Percentiles rank a stretch among this genome's conserved stretches.
These are phyloP conservation scores for Sporobolomyces phaffii DNA, from an alignment of 768 basidiomycete genomes.

Conservation along the genomic window DNA sequence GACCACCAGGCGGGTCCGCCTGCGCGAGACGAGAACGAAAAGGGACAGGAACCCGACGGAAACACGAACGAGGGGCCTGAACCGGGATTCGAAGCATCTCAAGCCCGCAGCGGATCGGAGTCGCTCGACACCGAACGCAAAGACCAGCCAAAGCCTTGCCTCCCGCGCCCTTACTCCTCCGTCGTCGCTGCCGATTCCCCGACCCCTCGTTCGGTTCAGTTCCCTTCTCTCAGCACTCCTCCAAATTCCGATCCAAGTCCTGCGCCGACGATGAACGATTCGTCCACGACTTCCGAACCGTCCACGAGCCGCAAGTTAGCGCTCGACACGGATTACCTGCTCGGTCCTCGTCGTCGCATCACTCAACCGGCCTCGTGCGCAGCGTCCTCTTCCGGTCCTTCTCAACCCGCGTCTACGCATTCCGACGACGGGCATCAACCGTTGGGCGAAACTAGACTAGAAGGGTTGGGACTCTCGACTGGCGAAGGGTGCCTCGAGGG, in stretches of 20 bases:
- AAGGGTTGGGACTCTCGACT: conserved; percentile 1
- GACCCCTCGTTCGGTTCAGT: background rate
- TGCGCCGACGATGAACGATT: too few species aligned
- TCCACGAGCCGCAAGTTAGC: background rate
- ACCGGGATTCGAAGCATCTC: too few species aligned
- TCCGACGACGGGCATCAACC: conserved; percentile 1
- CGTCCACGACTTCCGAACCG: background rate
- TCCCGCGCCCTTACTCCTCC: too few species aligned
- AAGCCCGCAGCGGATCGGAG: too few species aligned
- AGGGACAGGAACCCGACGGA: too few species aligned
- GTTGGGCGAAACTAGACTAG: background rate
- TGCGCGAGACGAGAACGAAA: too few species aligned
- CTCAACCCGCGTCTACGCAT: background rate
- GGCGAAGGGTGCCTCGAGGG: background rate
- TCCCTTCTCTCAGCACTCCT: background rate
- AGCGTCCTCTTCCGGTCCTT: background rate
- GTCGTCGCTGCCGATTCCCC: background rate
- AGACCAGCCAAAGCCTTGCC: too few species aligned
- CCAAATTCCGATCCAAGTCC: background rate
- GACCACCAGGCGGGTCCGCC: too few species aligned
- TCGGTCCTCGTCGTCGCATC: conserved; percentile 1
- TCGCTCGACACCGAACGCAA: too few species aligned
- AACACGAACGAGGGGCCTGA: too few species aligned
- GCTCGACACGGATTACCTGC: background rate
- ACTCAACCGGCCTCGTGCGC: background rate